A percentile compares a stretch with the other conserved stretches of the same genome.
These are phyloP conservation scores for Plasmodium adleri DNA, from an alignment of 169 alveolate genomes.

Conservation along the genomic window DNA sequence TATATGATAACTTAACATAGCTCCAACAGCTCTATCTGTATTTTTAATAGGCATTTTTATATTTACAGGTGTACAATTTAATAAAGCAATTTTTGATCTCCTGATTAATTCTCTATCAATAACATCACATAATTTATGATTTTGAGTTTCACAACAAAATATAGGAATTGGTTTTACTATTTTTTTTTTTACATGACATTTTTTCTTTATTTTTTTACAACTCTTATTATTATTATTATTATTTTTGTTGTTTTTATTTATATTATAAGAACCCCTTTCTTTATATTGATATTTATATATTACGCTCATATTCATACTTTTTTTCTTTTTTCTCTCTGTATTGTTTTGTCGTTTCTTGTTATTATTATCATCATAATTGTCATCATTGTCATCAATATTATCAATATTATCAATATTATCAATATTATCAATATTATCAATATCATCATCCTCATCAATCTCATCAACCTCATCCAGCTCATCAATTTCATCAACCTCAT, in stretches of 20 bases:
- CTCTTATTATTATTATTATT: slow-evolving; percentile 17
- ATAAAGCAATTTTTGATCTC: slow-evolving; percentile 54
- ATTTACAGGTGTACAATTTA: slow-evolving; percentile 68
- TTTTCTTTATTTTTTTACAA: slow-evolving; percentile 33
- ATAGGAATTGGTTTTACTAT: slow-evolving; percentile 59
- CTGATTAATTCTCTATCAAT: slow-evolving; percentile 77
- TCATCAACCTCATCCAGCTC: slow-evolving; percentile 11
- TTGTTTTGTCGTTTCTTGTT: neutral
- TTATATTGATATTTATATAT: neutral
- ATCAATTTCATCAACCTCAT: neutral
- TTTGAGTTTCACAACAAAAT: slow-evolving; percentile 76
- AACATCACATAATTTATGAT: slow-evolving; percentile 74
- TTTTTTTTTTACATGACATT: slow-evolving; percentile 59
- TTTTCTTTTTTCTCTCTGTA: slow-evolving; percentile 9
- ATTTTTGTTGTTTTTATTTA: slow-evolving; percentile 4
- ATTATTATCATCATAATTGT: neutral
- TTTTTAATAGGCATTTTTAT: slow-evolving; percentile 79
- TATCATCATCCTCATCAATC: slow-evolving; percentile 7
- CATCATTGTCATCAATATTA: neutral
- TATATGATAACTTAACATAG: slow-evolving; percentile 81
- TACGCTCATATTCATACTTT: neutral
- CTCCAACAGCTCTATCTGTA: slow-evolving; percentile 87
- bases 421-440: neutral
- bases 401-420: neutral
- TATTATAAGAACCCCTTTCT: neutral